These are phyloP conservation scores for Curvularia sp. DNA, from an alignment of 2,329 filamentous ascomycete genomes.

Conservation along the genomic window DNA sequence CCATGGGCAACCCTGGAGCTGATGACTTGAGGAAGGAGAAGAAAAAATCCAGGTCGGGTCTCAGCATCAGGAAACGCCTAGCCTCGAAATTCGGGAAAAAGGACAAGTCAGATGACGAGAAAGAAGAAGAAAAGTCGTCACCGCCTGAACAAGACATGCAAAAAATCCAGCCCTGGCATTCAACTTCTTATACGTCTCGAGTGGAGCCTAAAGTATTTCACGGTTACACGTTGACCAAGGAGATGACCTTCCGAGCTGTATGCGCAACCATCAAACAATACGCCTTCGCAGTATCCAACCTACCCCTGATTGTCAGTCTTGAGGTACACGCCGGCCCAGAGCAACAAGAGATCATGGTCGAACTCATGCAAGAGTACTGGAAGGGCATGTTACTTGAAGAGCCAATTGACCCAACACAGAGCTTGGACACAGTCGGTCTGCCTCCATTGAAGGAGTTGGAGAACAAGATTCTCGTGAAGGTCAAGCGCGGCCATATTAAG, in stretches of 20 bases:
- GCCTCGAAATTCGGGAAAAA: slow-evolving; percentile 44
- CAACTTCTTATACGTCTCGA: slow-evolving; percentile 37
- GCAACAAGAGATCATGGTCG: slow-evolving; percentile 91
- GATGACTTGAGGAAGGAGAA: slow-evolving; percentile 37
- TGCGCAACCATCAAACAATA: slow-evolving; percentile 79
- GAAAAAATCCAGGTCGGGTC: slow-evolving; percentile 38
- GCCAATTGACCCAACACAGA: slow-evolving; percentile 48
- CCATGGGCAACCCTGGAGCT: slow-evolving; percentile 28
- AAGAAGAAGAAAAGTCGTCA: slow-evolving; percentile 15
- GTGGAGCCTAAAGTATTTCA: slow-evolving; percentile 83
- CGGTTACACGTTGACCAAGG: slow-evolving; percentile 81
- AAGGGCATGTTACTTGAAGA: slow-evolving; percentile 73
- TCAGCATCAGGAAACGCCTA: slow-evolving; percentile 47
- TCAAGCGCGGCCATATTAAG: slow-evolving; percentile 55
- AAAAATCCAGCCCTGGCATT: slow-evolving; percentile 42
- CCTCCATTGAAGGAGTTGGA: slow-evolving; percentile 71
- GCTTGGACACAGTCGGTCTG: slow-evolving; percentile 65
- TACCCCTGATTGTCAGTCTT: slow-evolving; percentile 89
- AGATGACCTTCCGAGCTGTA: slow-evolving; percentile 87
- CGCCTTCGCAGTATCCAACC: slow-evolving; percentile 74
- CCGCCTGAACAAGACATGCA: slow-evolving; percentile 23
- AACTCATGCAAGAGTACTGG: slow-evolving; percentile 93
- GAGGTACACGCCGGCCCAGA: slow-evolving; percentile 85
- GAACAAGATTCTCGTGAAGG: slow-evolving; percentile 73
- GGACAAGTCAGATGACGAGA: slow-evolving; percentile 32